Percentiles rank a stretch among this genome's conserved stretches.
Evolutionary conservation across 495 filamentous ascomycete species (phyloP).

Genomic region (Paragyromitra xinjiangensis): DNA sequence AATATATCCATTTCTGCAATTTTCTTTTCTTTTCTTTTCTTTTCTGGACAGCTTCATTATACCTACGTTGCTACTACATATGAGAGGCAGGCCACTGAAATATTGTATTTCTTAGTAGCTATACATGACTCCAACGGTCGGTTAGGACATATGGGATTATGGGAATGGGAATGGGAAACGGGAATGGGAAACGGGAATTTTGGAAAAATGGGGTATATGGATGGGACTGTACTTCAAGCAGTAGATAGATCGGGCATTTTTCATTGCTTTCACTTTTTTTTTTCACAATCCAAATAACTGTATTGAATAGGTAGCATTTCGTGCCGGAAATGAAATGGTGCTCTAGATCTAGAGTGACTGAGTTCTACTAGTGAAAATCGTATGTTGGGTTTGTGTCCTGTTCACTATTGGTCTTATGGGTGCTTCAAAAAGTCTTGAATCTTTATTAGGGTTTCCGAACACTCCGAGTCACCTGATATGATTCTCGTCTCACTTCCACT

Average conservation of each 20-base stretch:
- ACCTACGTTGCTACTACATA: constrained; percentile 42
- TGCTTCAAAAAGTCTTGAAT: background rate
- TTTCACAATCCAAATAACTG: constrained; percentile 19
- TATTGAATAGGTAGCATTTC: constrained; percentile 44
- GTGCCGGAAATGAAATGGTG: constrained; percentile 40
- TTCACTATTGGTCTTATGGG: background rate
- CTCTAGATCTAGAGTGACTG: constrained; percentile 30
- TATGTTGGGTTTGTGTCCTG: background rate
- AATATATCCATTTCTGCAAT: constrained; percentile 29
- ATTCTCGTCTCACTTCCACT: constrained; percentile 23
- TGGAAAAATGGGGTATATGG: constrained; percentile 45
- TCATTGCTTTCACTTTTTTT: constrained; percentile 28
- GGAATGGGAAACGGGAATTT: constrained; percentile 9
- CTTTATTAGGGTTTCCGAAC: constrained; percentile 16
- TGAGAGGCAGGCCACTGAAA: constrained; percentile 46
- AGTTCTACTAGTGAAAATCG: constrained; percentile 12
- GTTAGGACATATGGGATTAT: constrained; percentile 49
- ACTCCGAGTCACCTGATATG: constrained; percentile 10
- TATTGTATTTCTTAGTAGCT: constrained; percentile 54
- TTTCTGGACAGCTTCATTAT: constrained; percentile 36
- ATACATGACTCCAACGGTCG: constrained; percentile 48
- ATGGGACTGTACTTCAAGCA: constrained; percentile 49
- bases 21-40: background rate
- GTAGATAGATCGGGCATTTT: constrained; percentile 47
- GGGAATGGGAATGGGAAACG: constrained; percentile 32